Base-by-base conservation (phyloP, 208 protist genomes). In the Dictyostelium gargantuum region DNA sequence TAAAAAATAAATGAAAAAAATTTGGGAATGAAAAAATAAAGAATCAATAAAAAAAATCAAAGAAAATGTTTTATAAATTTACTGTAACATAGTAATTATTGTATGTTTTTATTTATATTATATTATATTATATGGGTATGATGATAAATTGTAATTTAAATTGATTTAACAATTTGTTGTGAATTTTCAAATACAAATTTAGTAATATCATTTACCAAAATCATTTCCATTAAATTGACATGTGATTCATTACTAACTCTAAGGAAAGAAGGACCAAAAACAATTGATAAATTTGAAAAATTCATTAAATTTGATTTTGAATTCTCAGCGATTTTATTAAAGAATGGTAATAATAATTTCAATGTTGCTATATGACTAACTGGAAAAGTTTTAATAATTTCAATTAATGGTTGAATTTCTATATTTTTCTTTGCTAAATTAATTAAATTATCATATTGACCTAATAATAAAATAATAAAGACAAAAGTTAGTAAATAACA, bases 361-460 rank as follows among this genome's bases (percentile, higher is more conserved):
- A 86, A 40, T 66, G 66, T 8, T 23, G 13, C 50, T 19, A 76
- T 13, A 63, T 86, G 66, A 6, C 6, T 15, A 48, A 10, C 26
- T 66, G 81, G 81, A 4, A 86, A 66, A 38, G 63, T 26, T 63
- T 86, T 86, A 46, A 86, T 44, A 6, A 86, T 29, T 42, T 40
- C 72, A 17, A 54, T 35, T 21, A 50, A n/a, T 63, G 66, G 66
- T 48, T 77, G 48, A 46, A 63, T 13, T 48, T 54, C 44, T 23
- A 52, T 32, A 74, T 13, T 77, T 21, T 72, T 52, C 75, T 52
- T 46, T 21, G 66, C 13, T 23, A 77, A 38, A 21, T 50, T 50
- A 10, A 86, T 56, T 35, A 86, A 86, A 61, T 73, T 35, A 77
- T 86, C 81, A 76, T 86, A 86, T 86, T 86, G 72, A 23, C 23